Base-by-base conservation (phyloP, 2,329 filamentous ascomycete genomes). In the Colletotrichum ledebouriae region DNA sequence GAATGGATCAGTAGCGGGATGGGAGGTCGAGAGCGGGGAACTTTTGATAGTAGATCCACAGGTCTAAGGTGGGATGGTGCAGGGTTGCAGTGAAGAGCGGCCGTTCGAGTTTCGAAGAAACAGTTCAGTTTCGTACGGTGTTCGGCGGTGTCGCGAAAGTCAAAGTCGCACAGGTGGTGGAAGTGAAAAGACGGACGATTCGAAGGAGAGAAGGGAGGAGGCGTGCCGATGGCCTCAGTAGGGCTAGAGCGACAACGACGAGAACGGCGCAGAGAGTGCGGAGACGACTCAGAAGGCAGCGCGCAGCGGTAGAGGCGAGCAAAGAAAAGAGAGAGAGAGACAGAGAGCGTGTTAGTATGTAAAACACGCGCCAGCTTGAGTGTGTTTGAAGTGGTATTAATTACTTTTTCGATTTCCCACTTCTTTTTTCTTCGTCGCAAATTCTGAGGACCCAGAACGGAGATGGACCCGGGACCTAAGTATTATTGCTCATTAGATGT, bases 21-120 rank as follows among this genome's bases (percentile, higher is more conserved):
- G 56, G 33, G 50, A 69, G 63, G 63, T 67, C 15, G 67, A 67
- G 63, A 69, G 67, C 63, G 67, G 67, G 67, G 67, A 62, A 69
- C 67, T 67, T 25, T 53, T 52, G 63, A 39, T 63, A 47, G 55
- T 62, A 53, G 67, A 69, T 67, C 67, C 67, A 69, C 67, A 62
- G 63, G 50, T 67, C 47, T 37, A 42, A 63, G 63, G 67, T 67
- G 62, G 67, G 63, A 69, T 67, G 67, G 62, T 69, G 63, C 67
- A 69, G 67, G 67, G 67, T 67, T 69, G 57, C 67, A 66, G 52
- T 49, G 42, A 69, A 33, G 61, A 65, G 55, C 55, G 49, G 55
- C 34, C 41, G 65, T 65, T 57, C 55, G 33, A 56, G 55, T 42
- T 47, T 68, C 46, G 61, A 37, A 41, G 49, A 47, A 37, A 53